Evolutionary conservation across 169 alveolate genomes (phyloP).

Genomic region (Eimeria sp.): DNA sequence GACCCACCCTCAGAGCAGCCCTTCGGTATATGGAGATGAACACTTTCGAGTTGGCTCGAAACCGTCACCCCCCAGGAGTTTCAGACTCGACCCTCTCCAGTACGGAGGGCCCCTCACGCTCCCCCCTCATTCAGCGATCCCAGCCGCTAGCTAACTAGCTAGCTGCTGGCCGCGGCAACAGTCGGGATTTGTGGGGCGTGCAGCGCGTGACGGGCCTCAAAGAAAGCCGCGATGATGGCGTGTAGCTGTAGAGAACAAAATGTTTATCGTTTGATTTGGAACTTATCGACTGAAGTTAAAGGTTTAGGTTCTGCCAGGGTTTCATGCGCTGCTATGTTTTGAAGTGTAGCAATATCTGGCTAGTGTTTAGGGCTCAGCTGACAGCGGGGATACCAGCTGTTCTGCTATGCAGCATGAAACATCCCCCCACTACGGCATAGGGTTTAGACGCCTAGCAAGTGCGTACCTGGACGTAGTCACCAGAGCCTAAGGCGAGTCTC

Average conservation of each 20-base stretch:
- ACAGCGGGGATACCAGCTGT: too few relatives aligned
- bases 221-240: slow-evolving; percentile 80
- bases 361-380: not conserved
- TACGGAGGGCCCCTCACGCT: not conserved
- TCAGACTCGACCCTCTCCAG: not conserved
- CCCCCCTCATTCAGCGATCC: not conserved
- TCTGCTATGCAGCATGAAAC: not conserved
- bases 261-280: slow-evolving; percentile 23
- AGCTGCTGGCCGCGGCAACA: slow-evolving; percentile 35
- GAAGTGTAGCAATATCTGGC: not conserved
- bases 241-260: slow-evolving; percentile 74
- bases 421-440: not conserved
- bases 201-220: slow-evolving; percentile 81
- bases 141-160: slow-evolving; percentile 32
- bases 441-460: not conserved
- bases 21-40: not conserved
- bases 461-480: slow-evolving; percentile 64
- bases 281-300: not conserved
- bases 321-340: not conserved
- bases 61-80: not conserved
- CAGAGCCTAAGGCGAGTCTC: slow-evolving; percentile 62
- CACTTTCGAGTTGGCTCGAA: not conserved
- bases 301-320: slow-evolving; percentile 5
- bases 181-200: slow-evolving; percentile 61
- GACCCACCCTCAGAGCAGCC: not conserved